These are phyloP conservation scores for Orbilia ellipsospora DNA, from an alignment of 2,329 filamentous ascomycete species.

Conservation along the genomic window DNA sequence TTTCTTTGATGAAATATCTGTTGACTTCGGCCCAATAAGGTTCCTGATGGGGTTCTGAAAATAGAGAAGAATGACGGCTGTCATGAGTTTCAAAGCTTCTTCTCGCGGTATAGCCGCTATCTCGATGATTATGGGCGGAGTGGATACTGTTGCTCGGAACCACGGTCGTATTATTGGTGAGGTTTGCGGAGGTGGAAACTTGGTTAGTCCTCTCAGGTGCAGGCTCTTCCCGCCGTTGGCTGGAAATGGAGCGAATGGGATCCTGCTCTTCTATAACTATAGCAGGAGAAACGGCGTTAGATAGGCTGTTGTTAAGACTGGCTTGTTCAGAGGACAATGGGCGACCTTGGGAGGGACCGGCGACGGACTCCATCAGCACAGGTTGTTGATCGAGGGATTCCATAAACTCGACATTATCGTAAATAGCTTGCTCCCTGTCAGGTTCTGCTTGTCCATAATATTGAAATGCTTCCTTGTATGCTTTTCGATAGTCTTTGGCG, in stretches of 20 bases:
- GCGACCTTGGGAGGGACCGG: slow-evolving; percentile 38
- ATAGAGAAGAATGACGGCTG: background rate
- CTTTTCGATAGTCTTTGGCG: slow-evolving; percentile 70
- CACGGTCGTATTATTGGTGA: background rate
- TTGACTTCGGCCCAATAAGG: slow-evolving; percentile 62
- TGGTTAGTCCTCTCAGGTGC: background rate
- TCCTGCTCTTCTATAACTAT: slow-evolving; percentile 65
- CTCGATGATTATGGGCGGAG: slow-evolving; percentile 1
- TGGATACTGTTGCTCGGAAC: background rate
- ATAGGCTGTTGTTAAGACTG: background rate
- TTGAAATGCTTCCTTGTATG: slow-evolving; percentile 63
- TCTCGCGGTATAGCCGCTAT: slow-evolving; percentile 14
- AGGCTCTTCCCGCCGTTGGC: background rate
- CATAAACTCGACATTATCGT: slow-evolving; percentile 61
- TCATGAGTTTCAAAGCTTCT: background rate
- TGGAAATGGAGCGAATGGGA: background rate
- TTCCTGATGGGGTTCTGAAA: background rate
- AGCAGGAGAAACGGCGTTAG: slow-evolving; percentile 62
- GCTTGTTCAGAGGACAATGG: background rate
- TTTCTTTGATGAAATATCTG: slow-evolving; percentile 67
- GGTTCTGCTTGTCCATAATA: slow-evolving; percentile 69
- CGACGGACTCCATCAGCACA: slow-evolving; percentile 44
- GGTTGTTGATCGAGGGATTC: slow-evolving; percentile 59
- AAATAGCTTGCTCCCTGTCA: slow-evolving; percentile 55
- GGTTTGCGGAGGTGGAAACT: background rate